Conservation (phyloP, 495 filamentous ascomycete species). For the Gamarada debralockiae region DNA sequence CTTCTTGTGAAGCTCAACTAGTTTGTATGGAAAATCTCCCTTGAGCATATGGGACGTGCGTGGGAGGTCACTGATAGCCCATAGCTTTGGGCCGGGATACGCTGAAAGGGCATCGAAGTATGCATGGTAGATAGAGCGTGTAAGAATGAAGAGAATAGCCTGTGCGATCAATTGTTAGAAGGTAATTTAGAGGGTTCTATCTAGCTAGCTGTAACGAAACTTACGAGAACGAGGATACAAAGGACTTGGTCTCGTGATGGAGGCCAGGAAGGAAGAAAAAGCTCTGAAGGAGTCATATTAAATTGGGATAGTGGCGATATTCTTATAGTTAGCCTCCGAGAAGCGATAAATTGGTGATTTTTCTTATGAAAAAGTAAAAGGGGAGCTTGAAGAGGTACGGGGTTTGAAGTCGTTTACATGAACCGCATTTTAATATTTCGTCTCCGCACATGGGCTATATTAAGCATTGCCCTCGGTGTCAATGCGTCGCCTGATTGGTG, state of each 20-base stretch:
- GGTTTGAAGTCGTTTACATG: neutral
- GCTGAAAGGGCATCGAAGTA: slow-evolving; percentile 39
- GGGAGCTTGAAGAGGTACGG: neutral
- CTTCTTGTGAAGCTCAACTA: slow-evolving; percentile 36
- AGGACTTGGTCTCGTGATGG: neutral
- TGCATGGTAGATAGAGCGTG: neutral
- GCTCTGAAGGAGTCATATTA: neutral
- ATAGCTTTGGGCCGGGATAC: slow-evolving; percentile 44
- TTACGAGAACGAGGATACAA: neutral
- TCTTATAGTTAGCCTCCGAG: too few species aligned
- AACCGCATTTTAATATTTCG: too few species aligned
- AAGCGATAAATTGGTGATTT: neutral
- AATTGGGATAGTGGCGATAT: too few species aligned
- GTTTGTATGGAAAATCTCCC: slow-evolving; percentile 23
- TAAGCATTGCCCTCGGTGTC: too few species aligned
- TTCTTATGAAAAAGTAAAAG: neutral
- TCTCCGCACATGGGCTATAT: neutral
- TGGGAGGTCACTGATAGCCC: slow-evolving; percentile 38
- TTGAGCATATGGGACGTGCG: slow-evolving; percentile 18
- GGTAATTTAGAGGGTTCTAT: neutral
- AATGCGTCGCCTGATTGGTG: neutral
- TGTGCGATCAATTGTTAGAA: neutral
- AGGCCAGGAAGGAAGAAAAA: neutral
- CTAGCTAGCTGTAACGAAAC: neutral
- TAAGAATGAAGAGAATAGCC: neutral